Evolutionary conservation across 805 yeast species (phyloP), one percentile per base, ranked within the genome.

Genomic region (Metschnikowia corniflorae): DNA sequence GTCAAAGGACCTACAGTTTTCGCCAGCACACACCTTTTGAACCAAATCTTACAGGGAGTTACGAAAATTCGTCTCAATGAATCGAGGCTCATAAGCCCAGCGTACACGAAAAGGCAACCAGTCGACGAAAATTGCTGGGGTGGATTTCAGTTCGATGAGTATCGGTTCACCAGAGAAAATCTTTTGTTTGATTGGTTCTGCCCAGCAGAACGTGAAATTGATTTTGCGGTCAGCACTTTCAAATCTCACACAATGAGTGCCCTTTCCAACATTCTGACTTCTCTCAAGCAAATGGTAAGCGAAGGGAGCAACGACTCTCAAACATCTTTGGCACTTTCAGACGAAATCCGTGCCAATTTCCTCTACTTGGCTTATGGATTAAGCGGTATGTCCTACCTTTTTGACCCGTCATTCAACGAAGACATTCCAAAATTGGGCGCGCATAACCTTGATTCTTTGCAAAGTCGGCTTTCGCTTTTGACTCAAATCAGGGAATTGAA

Each of bases 151-250:
- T 77, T 80, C 47, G 75, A 73, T 43, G 59, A 67, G 0, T 50
- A 58, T 14, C 66, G 86, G 43, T 77, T 80, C 35, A 53, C 67
- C 1, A 38, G 51, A 9, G 72, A 71, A 10, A 72, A 75, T 42
- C 55, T 84, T 22, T 50, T 68, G 1, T 79, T 87, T 46, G 63
- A 70, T 1, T 91, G 98, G 98, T 86, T 80, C 50, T 55, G 70
- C 1, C 97, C 97, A 0, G 53, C 68, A 1, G 58, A 58, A 2
- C 58, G 50, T 2, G 88, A 82, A 31, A 62, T 86, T 2, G 63
- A 63, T 0, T 73, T 75, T 51, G 89, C 95, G 0, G 70, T 80
- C 4, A 70, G 73, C 3, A 59, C 78, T 8, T 84, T 81, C 47
- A 73, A 70, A 15, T 54, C 52, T 1, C 71, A 82, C 31, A 64